Base-by-base conservation (phyloP, 192 early-diverging fungal species). In the Podila verticillata region DNA sequence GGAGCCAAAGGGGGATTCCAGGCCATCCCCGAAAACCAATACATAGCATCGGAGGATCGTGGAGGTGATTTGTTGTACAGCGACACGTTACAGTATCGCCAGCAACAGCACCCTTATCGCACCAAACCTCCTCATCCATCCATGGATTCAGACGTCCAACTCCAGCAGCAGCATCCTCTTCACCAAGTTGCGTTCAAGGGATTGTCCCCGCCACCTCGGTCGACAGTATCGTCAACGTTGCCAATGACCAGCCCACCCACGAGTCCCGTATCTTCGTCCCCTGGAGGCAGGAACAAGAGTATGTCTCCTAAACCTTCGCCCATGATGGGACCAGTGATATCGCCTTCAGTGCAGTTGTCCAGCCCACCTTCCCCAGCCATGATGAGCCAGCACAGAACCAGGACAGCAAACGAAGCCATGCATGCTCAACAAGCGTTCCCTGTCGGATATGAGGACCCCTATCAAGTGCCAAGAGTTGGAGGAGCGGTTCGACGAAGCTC, bases 131-230 rank as follows among this genome's bases (percentile, higher is more conserved):
- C 39, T 1, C 12, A 15, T 44, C 39, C 39, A 44, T 59, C 49
- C 31, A 31, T 51, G 31, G 65, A 66, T 26, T 22, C 49, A 10
- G 61, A 71, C 5, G 30, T 71, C 13, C 69, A 79, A 29, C 68
- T 79, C 36, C 75, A 72, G 29, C 75, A 79, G 44, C 77, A 80
- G 32, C 70, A 80, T 56, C 70, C 70, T 17, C 32, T 72, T 19
- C 77, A 72, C 31, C 65, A 63, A 28, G 70, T 72, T 19, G 69
- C 77, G 3, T 80, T 64, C 66, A 80, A 72, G 31, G 77, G 77
- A 20, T 66, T 80, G 19, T 80, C 77, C 0, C 77, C 77, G n/a
- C 77, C 77, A 51, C 77, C 77, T 13, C 47, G 77, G 0, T 56
- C 65, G 19, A 32, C 58, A 17, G 17, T 29, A 26, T 32, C 57